phyloP scores from a whole-genome alignment of 768 basidiomycete genomes.

The Pleurotus tuoliensis region DNA sequence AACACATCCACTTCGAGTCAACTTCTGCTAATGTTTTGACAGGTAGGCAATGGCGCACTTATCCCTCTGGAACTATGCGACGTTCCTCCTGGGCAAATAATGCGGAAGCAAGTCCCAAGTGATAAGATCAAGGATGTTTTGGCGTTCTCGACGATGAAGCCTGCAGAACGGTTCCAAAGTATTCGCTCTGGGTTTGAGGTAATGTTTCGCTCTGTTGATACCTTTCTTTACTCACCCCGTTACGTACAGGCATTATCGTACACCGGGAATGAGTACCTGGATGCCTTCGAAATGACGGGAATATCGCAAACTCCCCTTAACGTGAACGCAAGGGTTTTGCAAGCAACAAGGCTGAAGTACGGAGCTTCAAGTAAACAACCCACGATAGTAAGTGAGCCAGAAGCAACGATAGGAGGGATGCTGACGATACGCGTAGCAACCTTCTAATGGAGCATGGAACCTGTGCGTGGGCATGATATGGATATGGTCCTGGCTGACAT shows the following conservation, averaged over 20 bases:
- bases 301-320: conserved; percentile 42
- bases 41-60: conserved; percentile 61
- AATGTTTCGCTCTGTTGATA: conserved; percentile 5
- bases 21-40: neutral
- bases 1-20: neutral
- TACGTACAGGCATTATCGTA: neutral
- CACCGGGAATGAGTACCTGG: neutral
- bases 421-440: conserved; percentile 32
- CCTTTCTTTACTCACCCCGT: neutral
- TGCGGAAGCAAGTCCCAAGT: conserved; percentile 66
- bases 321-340: conserved; percentile 61
- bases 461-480: conserved; percentile 40
- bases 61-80: conserved; percentile 66
- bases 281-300: conserved; percentile 1
- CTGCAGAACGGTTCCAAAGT: conserved; percentile 49
- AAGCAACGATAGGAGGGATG: no score
- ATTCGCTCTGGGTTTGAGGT: conserved; percentile 56
- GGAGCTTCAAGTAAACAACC: conserved; percentile 51
- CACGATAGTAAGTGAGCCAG: conserved; percentile 45
- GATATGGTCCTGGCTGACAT: neutral
- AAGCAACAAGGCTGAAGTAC: conserved; percentile 64
- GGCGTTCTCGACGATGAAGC: conserved; percentile 64
- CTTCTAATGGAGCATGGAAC: conserved; percentile 73
- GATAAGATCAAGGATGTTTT: conserved; percentile 63
- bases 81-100: conserved; percentile 63